Conservation (phyloP, 768 basidiomycete species). For the Boletus rubroflammeus region DNA sequence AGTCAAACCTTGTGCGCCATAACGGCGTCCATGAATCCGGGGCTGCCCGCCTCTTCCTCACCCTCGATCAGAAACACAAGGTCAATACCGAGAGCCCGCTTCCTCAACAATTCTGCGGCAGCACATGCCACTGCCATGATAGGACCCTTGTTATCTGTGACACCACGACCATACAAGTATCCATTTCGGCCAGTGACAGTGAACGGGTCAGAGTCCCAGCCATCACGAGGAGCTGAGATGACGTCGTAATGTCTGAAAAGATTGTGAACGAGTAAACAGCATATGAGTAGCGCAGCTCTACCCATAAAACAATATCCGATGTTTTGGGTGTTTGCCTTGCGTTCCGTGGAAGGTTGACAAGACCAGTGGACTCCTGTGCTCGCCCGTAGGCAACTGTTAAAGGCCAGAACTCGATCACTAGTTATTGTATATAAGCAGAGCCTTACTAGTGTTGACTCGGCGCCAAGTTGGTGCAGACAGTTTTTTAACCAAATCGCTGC, state of each 20-base stretch:
- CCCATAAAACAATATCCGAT: constrained; percentile 90
- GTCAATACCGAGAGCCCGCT: constrained; percentile 76
- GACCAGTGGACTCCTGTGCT: constrained; percentile 82
- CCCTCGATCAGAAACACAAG: constrained; percentile 92
- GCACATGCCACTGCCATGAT: constrained; percentile 90
- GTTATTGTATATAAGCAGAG: background rate
- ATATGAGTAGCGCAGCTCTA: constrained; percentile 26
- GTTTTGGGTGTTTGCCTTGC: constrained; percentile 53
- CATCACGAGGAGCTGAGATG: constrained; percentile 69
- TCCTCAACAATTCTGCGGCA: constrained; percentile 72
- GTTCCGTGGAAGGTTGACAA: constrained; percentile 82
- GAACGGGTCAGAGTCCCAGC: constrained; percentile 88
- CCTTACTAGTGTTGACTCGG: constrained; percentile 69
- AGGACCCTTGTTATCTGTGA: constrained; percentile 95
- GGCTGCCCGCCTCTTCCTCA: constrained; percentile 93
- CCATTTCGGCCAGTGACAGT: constrained; percentile 78
- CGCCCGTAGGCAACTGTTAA: constrained; percentile 67
- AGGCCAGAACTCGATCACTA: background rate
- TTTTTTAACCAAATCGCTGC: constrained; percentile 91
- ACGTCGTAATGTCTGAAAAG: constrained; percentile 86
- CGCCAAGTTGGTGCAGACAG: constrained; percentile 84
- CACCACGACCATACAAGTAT: constrained; percentile 86
- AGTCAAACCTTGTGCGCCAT: constrained; percentile 61
- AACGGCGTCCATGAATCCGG: constrained; percentile 80
- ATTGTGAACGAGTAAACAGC: background rate